Conservation (phyloP, 176 grass and related monocot genomes). For the Avena insularis region DNA sequence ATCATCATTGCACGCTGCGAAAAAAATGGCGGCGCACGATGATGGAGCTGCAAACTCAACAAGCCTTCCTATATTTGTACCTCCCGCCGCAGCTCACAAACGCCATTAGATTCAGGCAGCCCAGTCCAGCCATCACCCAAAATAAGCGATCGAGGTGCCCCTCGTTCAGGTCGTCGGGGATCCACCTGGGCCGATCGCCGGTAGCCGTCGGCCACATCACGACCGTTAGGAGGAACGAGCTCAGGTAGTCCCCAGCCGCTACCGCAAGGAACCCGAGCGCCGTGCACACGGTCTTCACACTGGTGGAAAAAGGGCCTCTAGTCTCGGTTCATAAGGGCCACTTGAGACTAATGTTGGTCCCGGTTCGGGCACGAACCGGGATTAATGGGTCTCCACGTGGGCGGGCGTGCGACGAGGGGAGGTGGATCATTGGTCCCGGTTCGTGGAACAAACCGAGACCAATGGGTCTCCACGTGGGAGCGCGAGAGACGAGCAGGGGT, state of each 20-base stretch:
- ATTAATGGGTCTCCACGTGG: too few relatives aligned
- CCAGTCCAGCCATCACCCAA: constrained; percentile 34
- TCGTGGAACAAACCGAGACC: too few relatives aligned
- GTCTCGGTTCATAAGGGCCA: too few relatives aligned
- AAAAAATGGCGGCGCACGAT: not conserved
- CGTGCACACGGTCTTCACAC: constrained; percentile 58
- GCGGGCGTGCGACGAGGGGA: too few relatives aligned
- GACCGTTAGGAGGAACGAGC: constrained; percentile 50
- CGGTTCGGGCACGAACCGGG: too few relatives aligned
- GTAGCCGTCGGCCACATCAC: constrained; percentile 29
- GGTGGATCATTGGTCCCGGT: too few relatives aligned
- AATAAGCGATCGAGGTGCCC: constrained; percentile 59
- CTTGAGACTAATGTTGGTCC: too few relatives aligned
- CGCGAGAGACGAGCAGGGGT: too few relatives aligned
- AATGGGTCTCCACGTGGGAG: too few relatives aligned
- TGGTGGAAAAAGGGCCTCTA: too few relatives aligned
- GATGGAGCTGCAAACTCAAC: not conserved
- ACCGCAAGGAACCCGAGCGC: constrained; percentile 56
- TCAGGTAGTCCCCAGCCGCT: constrained; percentile 56
- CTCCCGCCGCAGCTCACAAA: not conserved
- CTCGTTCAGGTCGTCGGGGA: constrained; percentile 62
- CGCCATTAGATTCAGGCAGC: constrained; percentile 1
- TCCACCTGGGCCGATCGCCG: constrained; percentile 48
- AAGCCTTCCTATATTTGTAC: constrained; percentile 4
- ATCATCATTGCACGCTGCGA: too few relatives aligned